Evolutionary conservation across 352 stramenopile genomes (phyloP), one percentile per base, ranked within the genome.

Genomic region (Pythium dissimile): DNA sequence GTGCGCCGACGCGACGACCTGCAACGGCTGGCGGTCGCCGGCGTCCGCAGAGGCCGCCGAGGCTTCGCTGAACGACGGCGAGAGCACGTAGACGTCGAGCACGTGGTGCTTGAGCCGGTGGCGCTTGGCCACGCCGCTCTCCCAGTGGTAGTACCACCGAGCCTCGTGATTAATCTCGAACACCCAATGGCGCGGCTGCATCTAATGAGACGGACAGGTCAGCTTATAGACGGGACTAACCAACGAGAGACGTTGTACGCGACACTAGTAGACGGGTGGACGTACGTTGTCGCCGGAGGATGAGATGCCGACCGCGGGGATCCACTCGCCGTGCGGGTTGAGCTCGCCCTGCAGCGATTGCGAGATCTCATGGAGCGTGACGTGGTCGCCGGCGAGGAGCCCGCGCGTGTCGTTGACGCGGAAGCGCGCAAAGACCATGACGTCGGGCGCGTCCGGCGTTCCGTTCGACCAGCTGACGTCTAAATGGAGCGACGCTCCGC

Each of bases 61-160:
- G 16, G 8, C 8, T 18, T 5, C 13, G 24, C 35, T 38, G 26
- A 56, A 56, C 6, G 48, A 47, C 21, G 46, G 47, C 26, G 37
- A 26, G 27, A 53, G 24, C 38, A 57, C 47, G 37, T 46, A 27
- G 28, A 75, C 73, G 1, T 67, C 56, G n/a, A 86, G 62, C 31
- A 77, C 67, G 56, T 86, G 78, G 42, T 78, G 67, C 11, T 60
- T 77, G 51, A 78, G 73, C 3, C 78, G 69, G 34, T 83, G 69
- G 12, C 63, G 52, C 59, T 83, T 86, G 23, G 67, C 81, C 30
- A 69, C 75, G 5, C 66, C 72, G 45, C 74, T 86, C 31, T 83
- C 78, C 75, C 78, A 88, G 28, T 76, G 54, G 67, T 88, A 88
- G 54, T 81, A 86, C 78, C 78, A 88, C n/a, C 74, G 63, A 10